Evolutionary conservation across 441 rosid species (phyloP).

Genomic region (Capsella rubella): DNA sequence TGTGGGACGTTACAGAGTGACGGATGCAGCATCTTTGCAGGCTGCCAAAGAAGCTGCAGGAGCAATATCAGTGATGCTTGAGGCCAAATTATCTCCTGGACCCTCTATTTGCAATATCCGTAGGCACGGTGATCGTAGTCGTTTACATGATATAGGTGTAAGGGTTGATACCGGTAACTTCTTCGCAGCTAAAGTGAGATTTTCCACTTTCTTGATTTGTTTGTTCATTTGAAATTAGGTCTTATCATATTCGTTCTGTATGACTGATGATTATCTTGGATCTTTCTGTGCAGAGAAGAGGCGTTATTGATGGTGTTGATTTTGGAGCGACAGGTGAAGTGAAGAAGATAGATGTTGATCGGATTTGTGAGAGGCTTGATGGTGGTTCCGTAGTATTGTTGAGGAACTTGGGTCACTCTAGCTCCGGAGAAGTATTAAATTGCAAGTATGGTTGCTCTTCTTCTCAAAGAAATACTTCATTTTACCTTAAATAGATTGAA

Average conservation of each 20-base stretch:
- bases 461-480: neutral
- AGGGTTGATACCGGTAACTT: slow-evolving; percentile 97
- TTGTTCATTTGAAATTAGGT: slow-evolving; percentile 51
- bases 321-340: slow-evolving; percentile 96
- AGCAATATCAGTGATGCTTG: slow-evolving; percentile 78
- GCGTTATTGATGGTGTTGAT: slow-evolving; percentile 92
- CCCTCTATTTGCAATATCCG: slow-evolving; percentile 88
- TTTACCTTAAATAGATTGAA: neutral
- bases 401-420: slow-evolving; percentile 97
- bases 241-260: slow-evolving; percentile 34
- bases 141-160: slow-evolving; percentile 89
- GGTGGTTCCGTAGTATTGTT: slow-evolving; percentile 79
- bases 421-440: slow-evolving; percentile 94
- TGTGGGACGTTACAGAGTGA: slow-evolving; percentile 79
- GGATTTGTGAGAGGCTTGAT: slow-evolving; percentile 90
- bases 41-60: slow-evolving; percentile 96
- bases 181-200: slow-evolving; percentile 88
- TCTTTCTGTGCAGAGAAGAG: slow-evolving; percentile 70
- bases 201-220: slow-evolving; percentile 14
- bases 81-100: slow-evolving; percentile 93
- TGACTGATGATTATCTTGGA: neutral
- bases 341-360: slow-evolving; percentile 84
- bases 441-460: slow-evolving; percentile 76
- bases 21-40: slow-evolving; percentile 79
- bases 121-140: slow-evolving; percentile 88